Evolutionary conservation across 495 filamentous ascomycete species (phyloP), one percentile per base, ranked within the genome.

Genomic region (Diplogelasinospora grovesii): DNA sequence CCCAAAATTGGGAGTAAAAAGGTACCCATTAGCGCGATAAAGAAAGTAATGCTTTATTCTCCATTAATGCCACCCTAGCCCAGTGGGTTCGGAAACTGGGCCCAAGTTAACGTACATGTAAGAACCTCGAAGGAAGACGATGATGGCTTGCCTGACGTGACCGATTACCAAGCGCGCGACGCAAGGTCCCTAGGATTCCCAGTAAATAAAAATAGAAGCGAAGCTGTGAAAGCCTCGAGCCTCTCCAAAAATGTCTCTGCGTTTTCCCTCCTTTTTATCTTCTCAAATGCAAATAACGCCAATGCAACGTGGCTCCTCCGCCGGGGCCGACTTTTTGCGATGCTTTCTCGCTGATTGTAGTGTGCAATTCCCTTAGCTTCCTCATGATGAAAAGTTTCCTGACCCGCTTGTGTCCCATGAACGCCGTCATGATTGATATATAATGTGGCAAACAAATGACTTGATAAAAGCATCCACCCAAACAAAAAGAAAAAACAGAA

Each of bases 71-170:
- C 56, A 56, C 33, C 52, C 48, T 55, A 57, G 57, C 52, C 60
- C 59, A 53, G 45, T 41, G 51, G 50, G 61, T 61, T 54, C 57
- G 49, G 54, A 59, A 67, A 62, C 59, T 65, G 62, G 65, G 60
- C 50, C 60, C 54, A 60, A 58, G 66, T 75, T 86, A 87, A 86
- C 83, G 79, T 89, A 89, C 84, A 89, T 81, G 70, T 75, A 64
- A 30, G 56, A 67, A 70, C 68, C 74, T 73, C 71, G 30, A 53
- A 56, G 65, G 68, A 79, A 75, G 75, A 77, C 75, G 77, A 78
- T 73, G 77, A 78, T 74, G 73, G 73, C 73, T 68, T 70, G 70
- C 67, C 71, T 70, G 70, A 67, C 59, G 68, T 68, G 62, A 70
- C 61, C 60, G 40, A 62, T 52, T 46, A 48, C 53, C 57, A 54